Evolutionary conservation across 306 rosid genomes (phyloP), one percentile per base, ranked within the genome.

Genomic region (Gillenia trifoliata): DNA sequence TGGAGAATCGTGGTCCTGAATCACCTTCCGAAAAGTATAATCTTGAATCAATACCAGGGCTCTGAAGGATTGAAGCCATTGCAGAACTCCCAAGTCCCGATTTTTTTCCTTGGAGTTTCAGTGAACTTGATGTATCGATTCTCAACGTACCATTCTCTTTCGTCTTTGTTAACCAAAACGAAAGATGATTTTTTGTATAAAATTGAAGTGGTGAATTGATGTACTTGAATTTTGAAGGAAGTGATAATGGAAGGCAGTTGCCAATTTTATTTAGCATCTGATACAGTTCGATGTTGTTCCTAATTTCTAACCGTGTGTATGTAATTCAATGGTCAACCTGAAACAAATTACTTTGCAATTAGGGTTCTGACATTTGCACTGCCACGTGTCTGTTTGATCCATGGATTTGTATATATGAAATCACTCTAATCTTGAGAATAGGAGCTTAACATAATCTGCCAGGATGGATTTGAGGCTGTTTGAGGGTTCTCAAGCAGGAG

Each of bases 31-130:
- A 89, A 81, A 88, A 87, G 63, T 88, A 87, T 85, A 90, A 93
- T 83, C 97, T 93, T 22, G 97, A 93, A 79, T 91, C 98, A 49
- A 93, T 93, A 78, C 96, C 96, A 2, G 98, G 98, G 60, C 96
- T 93, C 79, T 93, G 76, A 36, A 43, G 52, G 69, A 17, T 43
- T 19, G 75, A 59, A 59, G 22, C 28, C 3, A 20, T 12, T 25
- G 41, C 77, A n/a, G 41, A 36, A 0, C 68, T 23, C 57, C 61
- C 31, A 23, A 50, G 31, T n/a, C 33, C 72, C 20, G 4, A 28
- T 28, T 52, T 74, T 13, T 65, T 66, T 60, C 16, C 29, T 50
- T 12, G 4, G 66, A 68, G 75, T 61, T 63, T 63, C 36, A 30
- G 59, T 41, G 45, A 63, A 47, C 59, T 43, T 15, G 28, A n/a